Evolutionary conservation across 1,139 yeast genomes (phyloP).

Genomic region (Protomyces arabidopsidicola): DNA sequence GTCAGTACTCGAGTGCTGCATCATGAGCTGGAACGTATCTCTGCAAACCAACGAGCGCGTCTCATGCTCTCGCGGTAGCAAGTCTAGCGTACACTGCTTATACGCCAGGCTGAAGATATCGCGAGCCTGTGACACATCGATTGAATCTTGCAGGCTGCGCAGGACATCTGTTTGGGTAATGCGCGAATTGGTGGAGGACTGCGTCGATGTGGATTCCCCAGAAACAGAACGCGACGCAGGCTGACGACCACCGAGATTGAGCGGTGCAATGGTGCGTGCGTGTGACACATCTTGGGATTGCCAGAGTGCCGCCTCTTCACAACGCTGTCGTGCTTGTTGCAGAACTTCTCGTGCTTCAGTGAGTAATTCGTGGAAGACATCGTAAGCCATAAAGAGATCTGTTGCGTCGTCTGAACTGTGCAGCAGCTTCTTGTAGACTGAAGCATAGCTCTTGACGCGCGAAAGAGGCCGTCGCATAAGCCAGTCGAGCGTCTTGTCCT

Average conservation of each 20-base stretch:
- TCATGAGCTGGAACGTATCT: slow-evolving; percentile 13
- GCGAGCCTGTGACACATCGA: slow-evolving; percentile 1
- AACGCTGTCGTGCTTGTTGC: slow-evolving; percentile 5
- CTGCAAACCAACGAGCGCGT: slow-evolving; percentile 11
- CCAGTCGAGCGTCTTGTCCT: slow-evolving; percentile 20
- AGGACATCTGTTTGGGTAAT: slow-evolving; percentile 6
- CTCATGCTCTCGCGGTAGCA: slow-evolving; percentile 2
- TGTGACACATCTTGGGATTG: background rate
- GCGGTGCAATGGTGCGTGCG: background rate
- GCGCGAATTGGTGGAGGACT: slow-evolving; percentile 24
- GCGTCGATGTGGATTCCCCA: slow-evolving; percentile 24
- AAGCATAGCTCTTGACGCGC: slow-evolving; percentile 16
- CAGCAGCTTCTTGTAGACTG: slow-evolving; percentile 16
- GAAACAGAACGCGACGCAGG: slow-evolving; percentile 22
- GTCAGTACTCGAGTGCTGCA: background rate
- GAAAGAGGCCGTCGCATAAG: slow-evolving; percentile 24
- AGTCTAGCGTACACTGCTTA: slow-evolving; percentile 8
- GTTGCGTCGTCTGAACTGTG: slow-evolving; percentile 26
- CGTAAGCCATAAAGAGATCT: slow-evolving; percentile 20
- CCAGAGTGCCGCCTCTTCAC: background rate
- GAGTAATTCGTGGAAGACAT: slow-evolving; percentile 16
- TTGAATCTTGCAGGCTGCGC: slow-evolving; percentile 9
- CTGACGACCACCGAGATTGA: background rate
- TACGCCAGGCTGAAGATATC: slow-evolving; percentile 14
- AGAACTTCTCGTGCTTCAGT: slow-evolving; percentile 19